phyloP scores from a whole-genome alignment of 805 yeast genomes.

The Blastobotrys chiropterorum region DNA sequence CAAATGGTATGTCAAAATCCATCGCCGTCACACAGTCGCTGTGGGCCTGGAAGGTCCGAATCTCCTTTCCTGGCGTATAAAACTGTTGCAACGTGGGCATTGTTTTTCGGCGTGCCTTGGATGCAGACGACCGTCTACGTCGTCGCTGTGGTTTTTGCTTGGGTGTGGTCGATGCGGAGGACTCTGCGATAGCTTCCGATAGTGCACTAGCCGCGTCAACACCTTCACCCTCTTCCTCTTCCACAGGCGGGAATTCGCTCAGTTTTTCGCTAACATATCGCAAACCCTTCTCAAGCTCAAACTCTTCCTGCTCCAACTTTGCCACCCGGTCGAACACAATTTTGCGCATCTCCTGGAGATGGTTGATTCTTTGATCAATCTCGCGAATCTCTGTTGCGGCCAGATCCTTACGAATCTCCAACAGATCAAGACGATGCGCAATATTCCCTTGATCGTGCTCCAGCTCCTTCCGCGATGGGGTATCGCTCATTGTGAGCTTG shows the following conservation, averaged over 20 bases:
- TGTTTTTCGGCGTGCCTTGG: conserved; percentile 39
- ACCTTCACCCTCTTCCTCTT: conserved; percentile 11
- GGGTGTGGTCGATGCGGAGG: neutral
- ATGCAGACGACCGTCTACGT: conserved; percentile 24
- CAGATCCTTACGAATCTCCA: conserved; percentile 58
- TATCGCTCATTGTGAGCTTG: conserved; percentile 36
- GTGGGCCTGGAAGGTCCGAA: conserved; percentile 47
- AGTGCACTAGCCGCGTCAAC: conserved; percentile 2
- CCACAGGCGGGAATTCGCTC: conserved; percentile 7
- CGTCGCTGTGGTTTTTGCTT: conserved; percentile 15
- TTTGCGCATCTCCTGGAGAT: conserved; percentile 45
- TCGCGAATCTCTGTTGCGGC: conserved; percentile 61
- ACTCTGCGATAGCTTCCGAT: conserved; percentile 8
- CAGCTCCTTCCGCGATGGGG: conserved; percentile 39
- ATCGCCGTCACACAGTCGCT: conserved; percentile 47
- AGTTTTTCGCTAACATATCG: conserved; percentile 12
- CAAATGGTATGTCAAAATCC: conserved; percentile 71
- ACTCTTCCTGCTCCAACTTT: conserved; percentile 53
- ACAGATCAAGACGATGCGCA: conserved; percentile 43
- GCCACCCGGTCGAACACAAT: conserved; percentile 54
- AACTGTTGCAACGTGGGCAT: conserved; percentile 60
- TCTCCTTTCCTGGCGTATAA: conserved; percentile 52
- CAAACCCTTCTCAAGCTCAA: conserved; percentile 40
- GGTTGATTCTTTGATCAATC: conserved; percentile 51
- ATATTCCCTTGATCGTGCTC: conserved; percentile 35